These are phyloP conservation scores for Russula ochroleuca DNA, from an alignment of 768 basidiomycete species.

Conservation along the genomic window DNA sequence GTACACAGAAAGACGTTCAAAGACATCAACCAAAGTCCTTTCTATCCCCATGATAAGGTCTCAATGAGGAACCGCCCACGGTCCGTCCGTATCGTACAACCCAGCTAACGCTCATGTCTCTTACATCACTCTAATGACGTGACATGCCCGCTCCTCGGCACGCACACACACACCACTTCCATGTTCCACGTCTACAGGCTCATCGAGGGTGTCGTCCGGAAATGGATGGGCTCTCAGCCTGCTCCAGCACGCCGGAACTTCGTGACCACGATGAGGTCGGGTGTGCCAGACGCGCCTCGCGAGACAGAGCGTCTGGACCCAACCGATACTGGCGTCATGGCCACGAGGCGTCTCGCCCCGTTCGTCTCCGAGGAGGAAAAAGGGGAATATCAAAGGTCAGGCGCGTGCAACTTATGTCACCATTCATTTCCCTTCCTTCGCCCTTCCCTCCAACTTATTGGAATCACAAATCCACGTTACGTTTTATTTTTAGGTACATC, in stretches of 20 bases:
- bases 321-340: slow-evolving; percentile 20
- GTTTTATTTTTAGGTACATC: slow-evolving; percentile 11
- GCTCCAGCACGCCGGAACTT: slow-evolving; percentile 21
- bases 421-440: not conserved
- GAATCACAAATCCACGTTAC: not conserved
- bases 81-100: slow-evolving; percentile 28
- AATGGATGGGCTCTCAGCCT: slow-evolving; percentile 65
- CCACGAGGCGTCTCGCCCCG: slow-evolving; percentile 18
- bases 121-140: not conserved
- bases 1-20: slow-evolving; percentile 60
- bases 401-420: not conserved
- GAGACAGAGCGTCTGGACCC: slow-evolving; percentile 22
- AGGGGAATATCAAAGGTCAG: slow-evolving; percentile 25
- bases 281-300: slow-evolving; percentile 4
- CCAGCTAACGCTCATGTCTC: not conserved
- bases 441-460: not conserved
- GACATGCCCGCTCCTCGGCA: not conserved
- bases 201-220: slow-evolving; percentile 73
- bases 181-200: slow-evolving; percentile 41
- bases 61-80: slow-evolving; percentile 36
- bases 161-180: no score
- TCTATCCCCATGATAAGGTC: slow-evolving; percentile 50
- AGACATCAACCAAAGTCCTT: slow-evolving; percentile 70
- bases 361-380: slow-evolving; percentile 27
- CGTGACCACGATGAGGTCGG: not conserved